Evolutionary conservation across 1,284 basidiomycete genomes (phyloP).

Genomic region (Melampsora larici-populina): DNA sequence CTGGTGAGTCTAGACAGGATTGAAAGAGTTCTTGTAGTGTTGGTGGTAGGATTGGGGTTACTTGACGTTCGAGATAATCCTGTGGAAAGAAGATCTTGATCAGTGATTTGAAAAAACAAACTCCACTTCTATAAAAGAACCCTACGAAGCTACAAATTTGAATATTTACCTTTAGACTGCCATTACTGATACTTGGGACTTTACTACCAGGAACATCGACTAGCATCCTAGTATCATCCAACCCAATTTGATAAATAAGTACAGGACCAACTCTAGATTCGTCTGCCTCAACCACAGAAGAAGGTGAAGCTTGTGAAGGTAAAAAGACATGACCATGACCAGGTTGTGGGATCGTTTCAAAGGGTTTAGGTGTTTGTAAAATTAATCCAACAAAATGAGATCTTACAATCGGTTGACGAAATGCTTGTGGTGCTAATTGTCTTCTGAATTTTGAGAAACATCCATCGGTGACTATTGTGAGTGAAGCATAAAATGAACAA

Average conservation of each 20-base stretch:
- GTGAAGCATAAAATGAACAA: conserved; percentile 61
- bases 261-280: conserved; percentile 64
- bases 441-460: conserved; percentile 74
- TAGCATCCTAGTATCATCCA: conserved; percentile 77
- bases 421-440: conserved; percentile 51
- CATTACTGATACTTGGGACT: conserved; percentile 66
- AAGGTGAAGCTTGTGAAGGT: neutral
- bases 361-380: conserved; percentile 58
- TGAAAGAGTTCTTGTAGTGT: conserved; percentile 65
- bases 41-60: conserved; percentile 74
- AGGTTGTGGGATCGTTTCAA: conserved; percentile 72
- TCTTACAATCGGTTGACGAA: conserved; percentile 60
- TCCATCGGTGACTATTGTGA: conserved; percentile 89
- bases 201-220: conserved; percentile 79
- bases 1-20: conserved; percentile 61
- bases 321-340: conserved; percentile 73
- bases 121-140: neutral
- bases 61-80: conserved; percentile 67
- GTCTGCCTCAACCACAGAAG: neutral
- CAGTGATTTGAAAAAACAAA: neutral
- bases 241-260: conserved; percentile 79
- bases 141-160: conserved; percentile 47
- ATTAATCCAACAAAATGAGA: conserved; percentile 80
- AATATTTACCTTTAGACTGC: conserved; percentile 55
- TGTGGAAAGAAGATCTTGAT: conserved; percentile 50